A percentile compares a stretch with the other conserved stretches of the same genome.
Evolutionary conservation across 73 alveolate species (phyloP).

Genomic region (Paramecium sexaurelia): DNA sequence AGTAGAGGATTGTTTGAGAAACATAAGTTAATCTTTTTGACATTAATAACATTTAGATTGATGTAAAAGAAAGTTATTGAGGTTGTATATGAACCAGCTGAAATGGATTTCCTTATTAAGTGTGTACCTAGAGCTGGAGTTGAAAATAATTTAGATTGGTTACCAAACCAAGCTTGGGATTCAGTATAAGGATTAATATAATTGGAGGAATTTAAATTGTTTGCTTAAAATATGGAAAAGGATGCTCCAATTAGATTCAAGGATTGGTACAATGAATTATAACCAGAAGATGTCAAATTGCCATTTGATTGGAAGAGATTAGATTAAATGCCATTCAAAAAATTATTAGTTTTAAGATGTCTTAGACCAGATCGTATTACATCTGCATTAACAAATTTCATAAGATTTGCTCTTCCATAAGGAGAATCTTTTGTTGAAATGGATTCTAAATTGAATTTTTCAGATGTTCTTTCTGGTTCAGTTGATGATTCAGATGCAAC

Average conservation of each 20-base stretch:
- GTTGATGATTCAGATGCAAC: conserved; percentile 97
- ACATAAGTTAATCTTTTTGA: conserved; percentile 98
- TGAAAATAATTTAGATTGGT: conserved; percentile 99
- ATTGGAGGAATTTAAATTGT: conserved; percentile 97
- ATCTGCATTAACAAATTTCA: conserved; percentile 96
- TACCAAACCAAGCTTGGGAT: conserved; percentile 98
- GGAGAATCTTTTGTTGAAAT: conserved; percentile 89
- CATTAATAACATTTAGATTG: conserved; percentile 97
- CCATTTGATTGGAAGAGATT: conserved; percentile 99
- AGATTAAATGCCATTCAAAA: conserved; percentile 98
- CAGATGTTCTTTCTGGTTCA: conserved; percentile 89
- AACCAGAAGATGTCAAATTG: conserved; percentile 98
- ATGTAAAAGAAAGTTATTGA: conserved; percentile 96
- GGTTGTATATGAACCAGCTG: conserved; percentile 71
- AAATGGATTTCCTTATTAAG: conserved; percentile 72
- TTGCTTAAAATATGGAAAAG: conserved; percentile 97
- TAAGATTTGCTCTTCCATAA: conserved; percentile 88
- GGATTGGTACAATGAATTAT: conserved; percentile 99
- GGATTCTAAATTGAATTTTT: conserved; percentile 92
- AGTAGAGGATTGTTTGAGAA: conserved; percentile 99
- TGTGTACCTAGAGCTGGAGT: conserved; percentile 82
- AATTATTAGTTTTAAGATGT: conserved; percentile 97
- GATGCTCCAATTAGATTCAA: conserved; percentile 99
- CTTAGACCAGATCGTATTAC: conserved; percentile 99
- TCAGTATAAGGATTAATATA: conserved; percentile 94